Evolutionary conservation across 1,284 basidiomycete species (phyloP).

Genomic region (Psilocybe mexicana): DNA sequence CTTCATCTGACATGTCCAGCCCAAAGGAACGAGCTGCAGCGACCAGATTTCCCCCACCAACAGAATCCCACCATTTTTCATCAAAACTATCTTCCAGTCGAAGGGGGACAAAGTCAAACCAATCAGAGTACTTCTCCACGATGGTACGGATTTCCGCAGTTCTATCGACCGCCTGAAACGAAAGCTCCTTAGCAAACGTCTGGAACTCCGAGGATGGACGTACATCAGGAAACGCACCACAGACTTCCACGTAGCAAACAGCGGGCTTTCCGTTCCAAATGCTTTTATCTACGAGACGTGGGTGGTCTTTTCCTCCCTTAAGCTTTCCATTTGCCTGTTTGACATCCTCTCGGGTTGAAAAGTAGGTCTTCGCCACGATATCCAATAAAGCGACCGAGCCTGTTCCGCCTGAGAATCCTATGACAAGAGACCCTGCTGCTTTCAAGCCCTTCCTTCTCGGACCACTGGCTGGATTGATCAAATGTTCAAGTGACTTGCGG

Average conservation of each 20-base stretch:
- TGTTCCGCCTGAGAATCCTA: constrained; percentile 75
- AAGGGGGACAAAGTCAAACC: constrained; percentile 58
- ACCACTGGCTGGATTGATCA: constrained; percentile 56
- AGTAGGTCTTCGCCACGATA: constrained; percentile 63
- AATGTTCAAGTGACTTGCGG: constrained; percentile 62
- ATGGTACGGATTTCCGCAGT: constrained; percentile 49
- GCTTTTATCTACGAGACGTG: constrained; percentile 43
- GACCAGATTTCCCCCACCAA: constrained; percentile 34
- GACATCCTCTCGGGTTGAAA: constrained; percentile 30
- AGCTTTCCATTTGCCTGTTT: constrained; percentile 28
- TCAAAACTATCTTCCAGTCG: constrained; percentile 75
- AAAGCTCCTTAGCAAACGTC: constrained; percentile 17
- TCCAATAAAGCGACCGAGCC: constrained; percentile 75
- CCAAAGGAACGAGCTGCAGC: constrained; percentile 27
- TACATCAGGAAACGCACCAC: constrained; percentile 61
- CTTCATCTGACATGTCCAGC: constrained; percentile 53
- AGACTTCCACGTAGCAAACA: constrained; percentile 72
- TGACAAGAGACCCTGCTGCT: constrained; percentile 63
- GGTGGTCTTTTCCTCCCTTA: constrained; percentile 67
- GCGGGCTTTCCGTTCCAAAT: constrained; percentile 60
- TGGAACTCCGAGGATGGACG: constrained; percentile 26
- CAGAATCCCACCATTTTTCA: constrained; percentile 59
- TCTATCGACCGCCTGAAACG: constrained; percentile 52
- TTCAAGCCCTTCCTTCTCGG: constrained; percentile 54
- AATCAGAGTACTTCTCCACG: constrained; percentile 44